These are phyloP conservation scores for Tricholoma flavovirens DNA, from an alignment of 768 basidiomycete genomes.

Conservation along the genomic window DNA sequence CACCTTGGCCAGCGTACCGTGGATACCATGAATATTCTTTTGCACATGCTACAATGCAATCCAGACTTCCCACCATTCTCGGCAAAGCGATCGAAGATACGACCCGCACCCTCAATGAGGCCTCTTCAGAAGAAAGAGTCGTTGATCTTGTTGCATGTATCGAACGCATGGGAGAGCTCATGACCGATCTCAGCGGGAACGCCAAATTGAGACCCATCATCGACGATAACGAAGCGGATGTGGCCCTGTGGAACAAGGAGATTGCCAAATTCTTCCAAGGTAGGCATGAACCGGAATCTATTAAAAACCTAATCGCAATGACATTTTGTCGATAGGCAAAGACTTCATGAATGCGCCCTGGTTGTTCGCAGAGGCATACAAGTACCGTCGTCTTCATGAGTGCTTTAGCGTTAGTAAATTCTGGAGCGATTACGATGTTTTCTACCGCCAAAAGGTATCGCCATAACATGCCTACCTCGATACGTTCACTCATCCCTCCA, in stretches of 20 bases:
- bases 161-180: slow-evolving; percentile 84
- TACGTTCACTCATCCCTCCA: slow-evolving; percentile 19
- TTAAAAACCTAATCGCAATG: neutral
- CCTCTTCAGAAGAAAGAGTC: slow-evolving; percentile 77
- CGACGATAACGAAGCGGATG: slow-evolving; percentile 88
- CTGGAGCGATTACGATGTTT: slow-evolving; percentile 91
- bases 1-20: slow-evolving; percentile 77
- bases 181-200: slow-evolving; percentile 81
- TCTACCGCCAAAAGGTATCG: slow-evolving; percentile 83
- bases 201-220: slow-evolving; percentile 81
- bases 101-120: slow-evolving; percentile 81
- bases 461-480: neutral
- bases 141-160: slow-evolving; percentile 83
- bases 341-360: slow-evolving; percentile 96
- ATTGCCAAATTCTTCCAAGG: slow-evolving; percentile 93
- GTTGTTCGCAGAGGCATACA: slow-evolving; percentile 95
- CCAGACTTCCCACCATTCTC: slow-evolving; percentile 91
- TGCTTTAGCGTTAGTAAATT: slow-evolving; percentile 89
- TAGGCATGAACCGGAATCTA: slow-evolving; percentile 20
- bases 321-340: slow-evolving; percentile 44
- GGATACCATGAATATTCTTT: slow-evolving; percentile 81
- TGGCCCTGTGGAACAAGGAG: slow-evolving; percentile 96
- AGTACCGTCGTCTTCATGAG: slow-evolving; percentile 86
- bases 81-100: slow-evolving; percentile 94
- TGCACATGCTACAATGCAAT: slow-evolving; percentile 91